These are phyloP conservation scores for Ophiostoma ips DNA, from an alignment of 2,329 filamentous ascomycete genomes.

Conservation along the genomic window DNA sequence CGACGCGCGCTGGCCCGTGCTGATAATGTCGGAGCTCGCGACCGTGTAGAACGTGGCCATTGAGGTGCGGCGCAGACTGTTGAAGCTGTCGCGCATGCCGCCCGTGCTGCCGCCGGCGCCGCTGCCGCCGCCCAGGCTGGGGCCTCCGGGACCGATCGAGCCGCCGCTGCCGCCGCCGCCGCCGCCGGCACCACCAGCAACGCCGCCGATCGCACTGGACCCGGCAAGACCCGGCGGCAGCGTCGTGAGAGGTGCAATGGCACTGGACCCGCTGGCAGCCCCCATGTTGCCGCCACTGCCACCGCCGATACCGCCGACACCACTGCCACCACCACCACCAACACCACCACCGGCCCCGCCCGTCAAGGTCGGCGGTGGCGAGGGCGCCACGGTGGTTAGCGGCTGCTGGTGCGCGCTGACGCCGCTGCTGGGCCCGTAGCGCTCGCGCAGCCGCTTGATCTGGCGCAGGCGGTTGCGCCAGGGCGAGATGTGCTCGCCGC, in stretches of 20 bases:
- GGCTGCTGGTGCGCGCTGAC: not conserved
- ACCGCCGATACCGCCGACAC: no score
- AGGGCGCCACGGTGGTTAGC: conserved; percentile 14
- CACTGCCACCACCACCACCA: no score
- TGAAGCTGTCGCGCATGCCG: conserved; percentile 47
- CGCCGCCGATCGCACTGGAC: no score
- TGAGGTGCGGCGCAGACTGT: conserved; percentile 45
- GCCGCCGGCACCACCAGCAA: no score
- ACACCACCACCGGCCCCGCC: conserved; percentile 11
- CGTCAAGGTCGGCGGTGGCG: conserved; percentile 20
- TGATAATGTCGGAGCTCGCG: conserved; percentile 30
- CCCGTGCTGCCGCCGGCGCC: conserved; percentile 16
- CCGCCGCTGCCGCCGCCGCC: not conserved
- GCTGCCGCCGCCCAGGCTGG: not conserved
- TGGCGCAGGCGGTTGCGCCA: conserved; percentile 80
- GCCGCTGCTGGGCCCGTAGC: conserved; percentile 31
- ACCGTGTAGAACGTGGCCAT: conserved; percentile 51
- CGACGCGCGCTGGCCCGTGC: conserved; percentile 43
- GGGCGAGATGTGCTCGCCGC: conserved; percentile 71
- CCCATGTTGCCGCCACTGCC: no score
- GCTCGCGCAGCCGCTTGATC: conserved; percentile 69
- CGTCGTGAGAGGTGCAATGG: not conserved
- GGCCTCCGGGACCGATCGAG: not conserved
- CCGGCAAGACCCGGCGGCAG: not conserved
- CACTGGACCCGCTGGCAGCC: not conserved